A percentile compares a stretch with the other conserved stretches of the same genome.
These are phyloP conservation scores for Thielaviopsis populi DNA, from an alignment of 2,329 filamentous ascomycete genomes.

Conservation along the genomic window DNA sequence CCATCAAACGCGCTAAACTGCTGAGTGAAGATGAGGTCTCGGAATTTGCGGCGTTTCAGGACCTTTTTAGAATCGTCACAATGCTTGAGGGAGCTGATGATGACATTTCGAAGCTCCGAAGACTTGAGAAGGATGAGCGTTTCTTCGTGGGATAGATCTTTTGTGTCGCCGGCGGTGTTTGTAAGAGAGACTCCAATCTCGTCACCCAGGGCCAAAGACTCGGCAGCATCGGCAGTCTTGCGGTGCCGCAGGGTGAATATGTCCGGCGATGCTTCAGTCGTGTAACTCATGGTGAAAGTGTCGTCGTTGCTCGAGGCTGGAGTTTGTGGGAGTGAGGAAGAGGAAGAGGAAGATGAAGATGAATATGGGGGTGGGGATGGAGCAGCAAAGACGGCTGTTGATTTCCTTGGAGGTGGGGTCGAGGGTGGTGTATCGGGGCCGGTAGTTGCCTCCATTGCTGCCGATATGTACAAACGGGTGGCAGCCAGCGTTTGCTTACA, in stretches of 20 bases:
- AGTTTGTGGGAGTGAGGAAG: background rate
- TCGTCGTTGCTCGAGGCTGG: background rate
- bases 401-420: slow-evolving; percentile 10
- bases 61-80: slow-evolving; percentile 3
- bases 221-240: background rate
- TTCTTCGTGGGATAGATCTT: slow-evolving; percentile 20
- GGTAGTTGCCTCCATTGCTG: slow-evolving; percentile 10
- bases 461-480: background rate
- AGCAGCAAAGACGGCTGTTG: slow-evolving; percentile 10
- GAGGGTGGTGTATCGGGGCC: slow-evolving; percentile 3
- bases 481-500: background rate
- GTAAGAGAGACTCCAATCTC: slow-evolving; percentile 16
- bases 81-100: slow-evolving; percentile 6
- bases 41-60: slow-evolving; percentile 23
- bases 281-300: background rate
- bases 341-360: background rate
- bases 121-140: slow-evolving; percentile 12
- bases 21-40: slow-evolving; percentile 50
- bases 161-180: slow-evolving; percentile 15
- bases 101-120: slow-evolving; percentile 8
- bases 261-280: background rate
- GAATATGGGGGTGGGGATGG: slow-evolving; percentile 1
- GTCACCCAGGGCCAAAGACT: slow-evolving; percentile 17
- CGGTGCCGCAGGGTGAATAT: slow-evolving; percentile 1
- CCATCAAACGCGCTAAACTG: slow-evolving; percentile 63